Evolutionary conservation across 2,329 filamentous ascomycete genomes (phyloP).

Genomic region (Colletotrichum sp.): DNA sequence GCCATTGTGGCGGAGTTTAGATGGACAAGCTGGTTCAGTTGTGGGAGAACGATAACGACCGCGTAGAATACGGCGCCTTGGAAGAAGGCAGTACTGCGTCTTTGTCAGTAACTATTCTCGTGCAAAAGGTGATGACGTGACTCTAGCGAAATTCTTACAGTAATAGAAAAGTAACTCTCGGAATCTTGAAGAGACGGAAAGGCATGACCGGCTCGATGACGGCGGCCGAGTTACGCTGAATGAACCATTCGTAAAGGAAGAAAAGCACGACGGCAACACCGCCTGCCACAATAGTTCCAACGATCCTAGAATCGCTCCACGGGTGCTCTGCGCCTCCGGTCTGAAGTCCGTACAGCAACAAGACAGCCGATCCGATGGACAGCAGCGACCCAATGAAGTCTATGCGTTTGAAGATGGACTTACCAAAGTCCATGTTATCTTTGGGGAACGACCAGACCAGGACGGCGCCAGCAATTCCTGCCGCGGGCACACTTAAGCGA

Average conservation of each 20-base stretch:
- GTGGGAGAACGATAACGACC: background rate
- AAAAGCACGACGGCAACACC: background rate
- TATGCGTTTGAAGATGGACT: background rate
- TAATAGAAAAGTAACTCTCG: background rate
- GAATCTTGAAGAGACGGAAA: background rate
- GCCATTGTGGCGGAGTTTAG: background rate
- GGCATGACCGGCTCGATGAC: background rate
- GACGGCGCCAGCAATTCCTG: background rate
- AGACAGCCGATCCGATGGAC: background rate
- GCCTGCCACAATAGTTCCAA: background rate
- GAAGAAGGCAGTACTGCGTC: background rate
- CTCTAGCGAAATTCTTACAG: no score
- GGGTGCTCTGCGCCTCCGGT: background rate
- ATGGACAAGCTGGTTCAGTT: background rate
- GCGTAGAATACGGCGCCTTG: background rate
- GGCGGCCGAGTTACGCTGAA: background rate
- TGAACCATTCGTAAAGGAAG: background rate
- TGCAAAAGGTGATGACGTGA: no score
- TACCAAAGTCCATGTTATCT: background rate
- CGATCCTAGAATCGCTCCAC: background rate
- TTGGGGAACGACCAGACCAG: background rate
- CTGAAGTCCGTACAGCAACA: background rate
- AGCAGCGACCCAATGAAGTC: background rate
- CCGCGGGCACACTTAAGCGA: background rate
- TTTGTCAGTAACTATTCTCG: background rate